Evolutionary conservation across 73 alveolate species (phyloP).

Genomic region (Paramecium tetraurelia): DNA sequence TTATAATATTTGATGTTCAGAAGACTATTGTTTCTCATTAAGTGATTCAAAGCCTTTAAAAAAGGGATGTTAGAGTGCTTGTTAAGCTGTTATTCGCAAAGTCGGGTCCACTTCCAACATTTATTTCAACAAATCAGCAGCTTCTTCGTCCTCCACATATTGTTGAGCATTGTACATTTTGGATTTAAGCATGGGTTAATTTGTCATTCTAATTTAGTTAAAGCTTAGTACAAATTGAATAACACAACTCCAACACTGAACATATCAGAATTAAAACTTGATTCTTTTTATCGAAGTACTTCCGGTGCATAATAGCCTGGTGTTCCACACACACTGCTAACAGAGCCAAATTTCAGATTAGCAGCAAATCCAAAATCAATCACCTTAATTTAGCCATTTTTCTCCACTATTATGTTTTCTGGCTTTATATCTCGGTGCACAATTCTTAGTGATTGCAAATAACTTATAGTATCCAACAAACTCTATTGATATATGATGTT

Average conservation of each 20-base stretch:
- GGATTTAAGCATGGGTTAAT: neutral
- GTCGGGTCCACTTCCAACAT: conserved; percentile 15
- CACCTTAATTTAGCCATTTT: neutral
- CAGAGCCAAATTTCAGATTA: neutral
- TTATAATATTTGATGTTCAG: neutral
- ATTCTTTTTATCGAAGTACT: neutral
- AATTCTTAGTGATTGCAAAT: conserved; percentile 10
- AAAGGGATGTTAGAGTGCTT: neutral
- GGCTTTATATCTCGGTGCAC: conserved; percentile 41
- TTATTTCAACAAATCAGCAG: neutral
- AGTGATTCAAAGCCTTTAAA: neutral
- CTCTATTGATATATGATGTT: neutral
- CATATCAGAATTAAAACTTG: conserved; percentile 17
- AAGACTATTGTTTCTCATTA: neutral
- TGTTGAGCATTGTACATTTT: neutral
- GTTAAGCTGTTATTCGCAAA: neutral
- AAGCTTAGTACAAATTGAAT: neutral
- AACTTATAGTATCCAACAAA: neutral
- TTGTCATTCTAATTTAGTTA: neutral
- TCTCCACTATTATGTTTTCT: neutral
- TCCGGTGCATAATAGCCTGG: conserved; percentile 50
- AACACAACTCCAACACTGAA: conserved; percentile 49
- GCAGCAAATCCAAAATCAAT: conserved; percentile 50
- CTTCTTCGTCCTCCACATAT: neutral
- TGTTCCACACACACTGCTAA: conserved; percentile 12